These are phyloP conservation scores for Backusella australiensis DNA, from an alignment of 192 early-diverging fungal species.

Conservation along the genomic window DNA sequence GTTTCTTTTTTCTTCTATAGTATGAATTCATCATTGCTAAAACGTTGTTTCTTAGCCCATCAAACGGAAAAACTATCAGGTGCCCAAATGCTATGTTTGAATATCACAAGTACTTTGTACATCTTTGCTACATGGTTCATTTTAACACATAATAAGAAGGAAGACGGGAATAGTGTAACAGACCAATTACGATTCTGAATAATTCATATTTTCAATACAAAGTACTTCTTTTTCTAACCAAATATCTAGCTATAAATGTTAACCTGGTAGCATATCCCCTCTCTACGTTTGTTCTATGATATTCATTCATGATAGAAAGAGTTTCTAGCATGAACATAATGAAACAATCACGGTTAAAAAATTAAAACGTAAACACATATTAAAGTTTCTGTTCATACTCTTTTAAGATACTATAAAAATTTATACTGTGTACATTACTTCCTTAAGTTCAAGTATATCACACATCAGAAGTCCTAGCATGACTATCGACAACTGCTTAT, in stretches of 20 bases:
- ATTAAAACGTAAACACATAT: neutral
- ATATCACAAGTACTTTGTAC: neutral
- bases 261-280: no score
- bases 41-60: neutral
- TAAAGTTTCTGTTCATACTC: neutral
- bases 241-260: no score
- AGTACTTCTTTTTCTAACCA: no score
- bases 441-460: neutral
- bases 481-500: neutral
- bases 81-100: neutral
- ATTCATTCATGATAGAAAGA: no score
- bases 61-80: neutral
- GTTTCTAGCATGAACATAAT: neutral
- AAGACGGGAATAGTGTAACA: neutral
- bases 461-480: neutral
- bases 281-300: no score
- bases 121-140: neutral
- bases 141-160: no score
- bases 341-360: neutral
- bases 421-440: neutral
- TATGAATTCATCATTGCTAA: neutral
- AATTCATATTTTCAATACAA: no score
- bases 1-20: neutral
- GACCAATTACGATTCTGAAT: neutral
- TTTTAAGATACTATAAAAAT: neutral